Evolutionary conservation across 192 early-diverging fungal genomes (phyloP).

Genomic region (Radiomyces spectabilis): DNA sequence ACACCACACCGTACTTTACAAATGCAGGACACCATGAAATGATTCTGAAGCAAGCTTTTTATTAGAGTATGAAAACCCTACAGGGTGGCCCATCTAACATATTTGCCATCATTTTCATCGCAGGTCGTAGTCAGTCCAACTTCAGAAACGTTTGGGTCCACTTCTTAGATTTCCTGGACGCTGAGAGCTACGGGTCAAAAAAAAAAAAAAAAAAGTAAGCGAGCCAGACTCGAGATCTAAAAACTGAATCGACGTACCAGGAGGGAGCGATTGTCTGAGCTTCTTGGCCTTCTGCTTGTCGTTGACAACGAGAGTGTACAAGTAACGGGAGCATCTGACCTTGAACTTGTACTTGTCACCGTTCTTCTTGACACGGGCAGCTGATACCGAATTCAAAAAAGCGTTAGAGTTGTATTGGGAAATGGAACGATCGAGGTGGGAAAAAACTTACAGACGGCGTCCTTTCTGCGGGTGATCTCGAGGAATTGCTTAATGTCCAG

Average conservation of each 20-base stretch:
- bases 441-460: constrained; percentile 62
- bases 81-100: not conserved
- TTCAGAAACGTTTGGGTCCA: not conserved
- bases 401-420: not conserved
- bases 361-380: constrained; percentile 96
- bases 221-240: not conserved
- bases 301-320: constrained; percentile 96
- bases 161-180: constrained; percentile 27
- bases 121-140: not conserved
- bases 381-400: constrained; percentile 16
- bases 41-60: not conserved
- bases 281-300: constrained; percentile 94
- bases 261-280: constrained; percentile 93
- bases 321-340: constrained; percentile 96
- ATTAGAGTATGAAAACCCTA: not conserved
- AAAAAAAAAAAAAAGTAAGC: not conserved
- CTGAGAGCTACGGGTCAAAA: constrained; percentile 15
- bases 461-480: constrained; percentile 92
- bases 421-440: not conserved
- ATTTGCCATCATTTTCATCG: not conserved
- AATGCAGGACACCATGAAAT: too few species aligned
- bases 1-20: too few species aligned
- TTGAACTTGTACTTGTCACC: constrained; percentile 94
- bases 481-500: constrained; percentile 99
- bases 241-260: constrained; percentile 47